Percentiles rank a stretch among this genome's conserved stretches.
phyloP scores from a whole-genome alignment of 768 basidiomycete genomes.

The Chalciporus sphaerocephalus region DNA sequence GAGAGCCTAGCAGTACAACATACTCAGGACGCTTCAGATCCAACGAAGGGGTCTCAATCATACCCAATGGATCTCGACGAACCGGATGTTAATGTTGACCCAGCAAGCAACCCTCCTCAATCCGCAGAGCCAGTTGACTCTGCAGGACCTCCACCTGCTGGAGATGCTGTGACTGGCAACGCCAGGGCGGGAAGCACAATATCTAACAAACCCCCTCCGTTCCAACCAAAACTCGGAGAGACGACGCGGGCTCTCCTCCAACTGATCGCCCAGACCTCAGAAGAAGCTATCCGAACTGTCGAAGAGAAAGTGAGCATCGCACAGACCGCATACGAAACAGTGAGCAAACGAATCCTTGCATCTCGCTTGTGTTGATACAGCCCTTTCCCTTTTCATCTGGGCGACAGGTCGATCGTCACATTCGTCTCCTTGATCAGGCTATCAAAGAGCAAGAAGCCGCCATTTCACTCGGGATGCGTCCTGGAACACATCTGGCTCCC shows the following conservation, averaged over 20 bases:
- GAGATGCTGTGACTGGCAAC: background rate
- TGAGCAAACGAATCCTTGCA: conserved; percentile 30
- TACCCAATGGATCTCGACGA: conserved; percentile 1
- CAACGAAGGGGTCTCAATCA: background rate
- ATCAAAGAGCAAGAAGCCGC: conserved; percentile 57
- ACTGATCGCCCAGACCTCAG: conserved; percentile 54
- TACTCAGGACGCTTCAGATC: background rate
- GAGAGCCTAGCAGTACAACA: conserved; percentile 21
- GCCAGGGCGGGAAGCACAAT: background rate
- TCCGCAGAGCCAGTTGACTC: conserved; percentile 10
- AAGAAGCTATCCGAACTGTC: conserved; percentile 56
- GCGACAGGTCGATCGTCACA: conserved; percentile 71
- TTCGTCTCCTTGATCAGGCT: conserved; percentile 73
- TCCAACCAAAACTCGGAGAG: conserved; percentile 24
- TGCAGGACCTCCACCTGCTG: background rate
- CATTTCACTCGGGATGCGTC: conserved; percentile 48
- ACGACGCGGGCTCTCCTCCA: conserved; percentile 51
- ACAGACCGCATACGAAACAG: conserved; percentile 64
- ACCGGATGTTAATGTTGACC: background rate
- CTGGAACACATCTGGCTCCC: conserved; percentile 50
- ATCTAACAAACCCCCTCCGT: background rate
- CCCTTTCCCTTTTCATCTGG: conserved; percentile 1
- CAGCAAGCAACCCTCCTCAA: background rate
- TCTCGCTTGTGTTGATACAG: background rate
- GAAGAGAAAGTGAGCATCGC: conserved; percentile 80